Evolutionary conservation across 2,329 filamentous ascomycete genomes (phyloP).

Genomic region (Neurospora sp.): DNA sequence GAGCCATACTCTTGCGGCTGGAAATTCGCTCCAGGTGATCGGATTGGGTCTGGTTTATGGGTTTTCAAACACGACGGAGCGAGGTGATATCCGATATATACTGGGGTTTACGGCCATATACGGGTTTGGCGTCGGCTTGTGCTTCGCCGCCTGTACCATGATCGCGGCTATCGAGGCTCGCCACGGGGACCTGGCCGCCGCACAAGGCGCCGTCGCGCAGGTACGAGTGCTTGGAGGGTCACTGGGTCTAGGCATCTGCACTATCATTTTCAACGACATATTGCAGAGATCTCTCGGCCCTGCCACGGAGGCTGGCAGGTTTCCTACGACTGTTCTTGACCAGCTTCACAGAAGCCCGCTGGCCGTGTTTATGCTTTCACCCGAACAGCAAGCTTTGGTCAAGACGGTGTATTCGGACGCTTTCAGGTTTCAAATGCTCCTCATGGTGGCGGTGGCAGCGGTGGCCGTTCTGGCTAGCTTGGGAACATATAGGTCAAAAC

Average conservation of each 20-base stretch:
- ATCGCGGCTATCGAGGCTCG: slow-evolving; percentile 44
- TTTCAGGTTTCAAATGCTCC: slow-evolving; percentile 13
- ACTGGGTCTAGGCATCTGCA: slow-evolving; percentile 47
- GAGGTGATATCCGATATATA: slow-evolving; percentile 4
- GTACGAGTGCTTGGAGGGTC: slow-evolving; percentile 49
- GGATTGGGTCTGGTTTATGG: slow-evolving; percentile 37
- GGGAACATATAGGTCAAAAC: slow-evolving; percentile 9
- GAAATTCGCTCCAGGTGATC: slow-evolving; percentile 41
- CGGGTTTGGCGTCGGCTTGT: slow-evolving; percentile 49
- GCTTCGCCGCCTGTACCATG: slow-evolving; percentile 46
- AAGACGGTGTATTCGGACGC: slow-evolving; percentile 10
- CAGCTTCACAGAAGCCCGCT: slow-evolving; percentile 12
- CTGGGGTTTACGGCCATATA: slow-evolving; percentile 43
- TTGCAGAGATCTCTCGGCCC: slow-evolving; percentile 19
- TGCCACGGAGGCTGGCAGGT: neutral
- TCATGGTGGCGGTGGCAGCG: slow-evolving; percentile 10
- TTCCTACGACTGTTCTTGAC: slow-evolving; percentile 1
- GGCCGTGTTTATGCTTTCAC: slow-evolving; percentile 4
- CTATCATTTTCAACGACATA: slow-evolving; percentile 44
- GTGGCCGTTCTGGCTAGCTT: slow-evolving; percentile 10
- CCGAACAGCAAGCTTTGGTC: slow-evolving; percentile 4
- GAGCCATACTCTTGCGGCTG: slow-evolving; percentile 37
- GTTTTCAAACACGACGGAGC: slow-evolving; percentile 20
- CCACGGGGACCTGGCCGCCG: slow-evolving; percentile 41
- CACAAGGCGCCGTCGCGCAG: slow-evolving; percentile 50